Conservation (phyloP, 257 asterid species). For the Salvia miltiorrhiza region DNA sequence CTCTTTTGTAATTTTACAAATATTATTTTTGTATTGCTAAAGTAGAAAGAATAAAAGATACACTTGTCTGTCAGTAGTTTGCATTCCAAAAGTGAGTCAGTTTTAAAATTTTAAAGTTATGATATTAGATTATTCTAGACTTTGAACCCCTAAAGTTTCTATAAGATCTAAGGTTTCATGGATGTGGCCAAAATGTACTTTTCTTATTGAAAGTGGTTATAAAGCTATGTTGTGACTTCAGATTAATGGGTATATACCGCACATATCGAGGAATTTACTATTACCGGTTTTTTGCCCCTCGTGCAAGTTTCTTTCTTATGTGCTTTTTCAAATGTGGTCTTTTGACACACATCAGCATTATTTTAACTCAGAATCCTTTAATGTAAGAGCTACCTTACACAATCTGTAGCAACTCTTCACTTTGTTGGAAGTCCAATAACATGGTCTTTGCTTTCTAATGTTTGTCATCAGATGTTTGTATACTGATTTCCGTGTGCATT, state of each 20-base stretch:
- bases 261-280: background rate
- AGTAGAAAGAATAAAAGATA: too few species aligned
- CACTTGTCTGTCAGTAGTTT: background rate
- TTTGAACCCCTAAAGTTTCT: background rate
- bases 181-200: background rate
- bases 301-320: background rate
- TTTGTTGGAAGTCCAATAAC: background rate
- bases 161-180: background rate
- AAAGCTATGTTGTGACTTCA: background rate
- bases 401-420: background rate
- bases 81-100: background rate
- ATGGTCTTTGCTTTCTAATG: conserved; percentile 6
- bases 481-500: background rate
- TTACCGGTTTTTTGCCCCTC: background rate
- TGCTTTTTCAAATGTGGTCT: background rate
- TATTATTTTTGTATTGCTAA: too few species aligned
- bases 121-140: background rate
- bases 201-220: background rate
- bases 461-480: conserved; percentile 11
- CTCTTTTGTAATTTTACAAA: too few species aligned
- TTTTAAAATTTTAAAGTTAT: background rate
- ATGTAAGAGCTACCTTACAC: background rate
- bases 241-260: background rate
- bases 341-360: background rate
- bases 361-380: background rate